Evolutionary conservation across 306 rosid genomes (phyloP).

Genomic region (Prunus padus): DNA sequence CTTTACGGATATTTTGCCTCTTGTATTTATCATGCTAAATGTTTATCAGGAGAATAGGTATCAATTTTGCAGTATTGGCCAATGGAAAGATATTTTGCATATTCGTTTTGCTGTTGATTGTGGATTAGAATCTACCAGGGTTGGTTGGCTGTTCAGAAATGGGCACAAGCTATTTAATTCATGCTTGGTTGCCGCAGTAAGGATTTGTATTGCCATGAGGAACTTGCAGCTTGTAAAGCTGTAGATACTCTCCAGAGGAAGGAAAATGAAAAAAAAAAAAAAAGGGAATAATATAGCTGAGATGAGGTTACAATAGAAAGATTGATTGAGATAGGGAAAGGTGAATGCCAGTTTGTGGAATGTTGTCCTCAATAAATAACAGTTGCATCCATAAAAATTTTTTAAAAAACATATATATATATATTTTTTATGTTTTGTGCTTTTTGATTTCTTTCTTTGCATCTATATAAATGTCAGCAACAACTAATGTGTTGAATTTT

Average conservation of each 20-base stretch:
- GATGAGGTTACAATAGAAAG: no score
- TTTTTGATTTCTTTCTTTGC: no score
- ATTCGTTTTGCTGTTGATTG: constrained; percentile 2
- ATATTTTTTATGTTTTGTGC: no score
- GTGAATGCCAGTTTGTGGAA: no score
- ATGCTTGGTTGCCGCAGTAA: neutral
- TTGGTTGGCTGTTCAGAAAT: neutral
- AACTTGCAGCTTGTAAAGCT: constrained; percentile 5
- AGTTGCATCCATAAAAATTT: no score
- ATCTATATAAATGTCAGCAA: no score
- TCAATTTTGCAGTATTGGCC: constrained; percentile 43
- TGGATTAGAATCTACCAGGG: constrained; percentile 16
- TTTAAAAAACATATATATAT: no score
- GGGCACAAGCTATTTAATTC: neutral
- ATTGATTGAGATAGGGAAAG: no score
- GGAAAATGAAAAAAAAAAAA: neutral
- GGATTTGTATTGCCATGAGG: constrained; percentile 1
- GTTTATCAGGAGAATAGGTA: constrained; percentile 29
- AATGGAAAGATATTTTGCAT: constrained; percentile 17
- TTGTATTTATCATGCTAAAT: constrained; percentile 6
- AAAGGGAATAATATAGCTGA: no score
- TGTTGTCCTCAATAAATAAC: no score
- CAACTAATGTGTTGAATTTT: no score
- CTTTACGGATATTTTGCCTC: neutral
- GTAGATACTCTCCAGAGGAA: neutral